These are phyloP conservation scores for Trichoderma cornu-damae DNA, from an alignment of 2,329 filamentous ascomycete species.

Conservation along the genomic window DNA sequence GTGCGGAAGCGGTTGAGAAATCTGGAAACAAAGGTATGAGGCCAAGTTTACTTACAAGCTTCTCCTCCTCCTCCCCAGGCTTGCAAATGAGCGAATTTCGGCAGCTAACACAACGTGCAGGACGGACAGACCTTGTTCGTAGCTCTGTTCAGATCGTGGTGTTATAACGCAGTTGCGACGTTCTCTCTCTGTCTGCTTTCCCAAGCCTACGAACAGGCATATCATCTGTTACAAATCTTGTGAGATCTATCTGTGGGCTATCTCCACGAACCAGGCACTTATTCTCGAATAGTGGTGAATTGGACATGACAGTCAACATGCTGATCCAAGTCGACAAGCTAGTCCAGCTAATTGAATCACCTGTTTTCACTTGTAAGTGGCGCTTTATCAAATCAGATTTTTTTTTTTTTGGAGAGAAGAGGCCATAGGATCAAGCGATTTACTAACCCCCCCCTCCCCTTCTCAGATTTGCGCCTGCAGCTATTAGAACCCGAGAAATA, in stretches of 20 bases:
- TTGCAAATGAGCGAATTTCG: background rate
- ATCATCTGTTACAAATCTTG: slow-evolving; percentile 94
- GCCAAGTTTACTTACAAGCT: background rate
- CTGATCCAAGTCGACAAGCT: slow-evolving; percentile 98
- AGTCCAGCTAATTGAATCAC: slow-evolving; percentile 92
- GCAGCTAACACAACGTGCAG: slow-evolving; percentile 36
- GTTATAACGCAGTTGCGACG: slow-evolving; percentile 94
- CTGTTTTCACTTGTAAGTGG: slow-evolving; percentile 92
- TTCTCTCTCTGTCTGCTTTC: slow-evolving; percentile 94
- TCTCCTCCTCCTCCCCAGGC: background rate
- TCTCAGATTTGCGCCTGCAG: slow-evolving; percentile 80
- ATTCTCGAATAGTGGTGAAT: slow-evolving; percentile 63
- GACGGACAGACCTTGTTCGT: slow-evolving; percentile 96
- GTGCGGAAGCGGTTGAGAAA: slow-evolving; percentile 86
- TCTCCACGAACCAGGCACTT: background rate
- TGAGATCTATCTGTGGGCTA: slow-evolving; percentile 38
- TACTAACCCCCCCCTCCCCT: too few species aligned
- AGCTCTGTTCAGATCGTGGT: slow-evolving; percentile 92
- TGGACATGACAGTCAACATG: slow-evolving; percentile 99
- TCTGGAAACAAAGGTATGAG: slow-evolving; percentile 69
- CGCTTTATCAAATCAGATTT: too few species aligned
- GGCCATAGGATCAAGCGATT: too few species aligned
- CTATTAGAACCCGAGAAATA: slow-evolving; percentile 92
- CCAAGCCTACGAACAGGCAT: slow-evolving; percentile 96
- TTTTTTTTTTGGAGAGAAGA: too few species aligned